Percentiles rank a stretch among this genome's conserved stretches.
Evolutionary conservation across 1,139 yeast genomes (phyloP).

Genomic region (Saccharomyces hybrid): DNA sequence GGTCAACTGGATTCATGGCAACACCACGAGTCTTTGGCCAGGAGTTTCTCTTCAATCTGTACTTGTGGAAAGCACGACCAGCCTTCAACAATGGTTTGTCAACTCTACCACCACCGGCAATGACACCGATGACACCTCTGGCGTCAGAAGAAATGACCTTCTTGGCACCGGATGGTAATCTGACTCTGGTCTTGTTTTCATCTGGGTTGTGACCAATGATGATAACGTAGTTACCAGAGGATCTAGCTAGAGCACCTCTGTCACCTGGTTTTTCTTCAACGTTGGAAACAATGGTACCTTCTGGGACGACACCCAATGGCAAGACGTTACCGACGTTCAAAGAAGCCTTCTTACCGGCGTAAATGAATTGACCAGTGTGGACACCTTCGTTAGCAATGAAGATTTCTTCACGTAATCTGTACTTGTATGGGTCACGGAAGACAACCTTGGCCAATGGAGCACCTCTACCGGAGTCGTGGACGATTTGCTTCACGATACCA

Average conservation of each 20-base stretch:
- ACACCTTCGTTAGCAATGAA: constrained; percentile 99
- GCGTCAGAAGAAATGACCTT: constrained; percentile 90
- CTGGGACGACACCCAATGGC: constrained; percentile 95
- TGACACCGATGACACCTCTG: constrained; percentile 99
- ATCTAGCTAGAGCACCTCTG: constrained; percentile 99
- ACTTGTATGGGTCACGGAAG: constrained; percentile 99
- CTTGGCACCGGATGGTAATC: constrained; percentile 98
- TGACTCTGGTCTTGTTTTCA: constrained; percentile 97
- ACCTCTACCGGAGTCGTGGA: constrained; percentile 99
- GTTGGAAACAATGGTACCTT: constrained; percentile 97
- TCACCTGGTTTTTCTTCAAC: constrained; percentile 99
- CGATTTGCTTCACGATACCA: constrained; percentile 96
- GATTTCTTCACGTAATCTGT: constrained; percentile 95
- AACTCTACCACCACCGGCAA: constrained; percentile 99
- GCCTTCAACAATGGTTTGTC: constrained; percentile 99
- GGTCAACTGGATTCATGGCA: constrained; percentile 99
- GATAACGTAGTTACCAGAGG: constrained; percentile 98
- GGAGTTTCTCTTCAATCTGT: constrained; percentile 97
- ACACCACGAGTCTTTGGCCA: constrained; percentile 99
- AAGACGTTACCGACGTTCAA: constrained; percentile 95
- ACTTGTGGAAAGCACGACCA: constrained; percentile 99
- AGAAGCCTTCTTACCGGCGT: constrained; percentile 98
- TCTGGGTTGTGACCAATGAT: constrained; percentile 99
- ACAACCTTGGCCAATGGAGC: constrained; percentile 99
- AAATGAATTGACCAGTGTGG: constrained; percentile 97